These are phyloP conservation scores for Tolypocladium nubicola DNA, from an alignment of 2,329 filamentous ascomycete genomes.

Conservation along the genomic window DNA sequence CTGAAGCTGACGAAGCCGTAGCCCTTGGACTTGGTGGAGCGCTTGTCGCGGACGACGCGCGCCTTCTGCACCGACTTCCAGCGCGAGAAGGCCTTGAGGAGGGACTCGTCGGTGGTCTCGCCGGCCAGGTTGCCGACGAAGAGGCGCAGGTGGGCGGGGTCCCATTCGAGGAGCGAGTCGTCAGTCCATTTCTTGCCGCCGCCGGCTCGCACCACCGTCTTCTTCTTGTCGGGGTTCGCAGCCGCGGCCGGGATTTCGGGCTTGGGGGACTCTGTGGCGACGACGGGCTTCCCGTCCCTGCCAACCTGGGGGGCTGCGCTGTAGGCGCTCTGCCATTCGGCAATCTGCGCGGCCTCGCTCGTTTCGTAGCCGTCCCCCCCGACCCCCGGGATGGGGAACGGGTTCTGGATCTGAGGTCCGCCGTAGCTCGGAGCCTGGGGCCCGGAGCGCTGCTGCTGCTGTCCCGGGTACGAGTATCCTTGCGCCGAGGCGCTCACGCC, in stretches of 20 bases:
- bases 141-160: slow-evolving; percentile 84
- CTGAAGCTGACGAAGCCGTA: slow-evolving; percentile 96
- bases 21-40: slow-evolving; percentile 90
- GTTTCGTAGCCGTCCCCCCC: slow-evolving; percentile 48
- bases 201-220: slow-evolving; percentile 80
- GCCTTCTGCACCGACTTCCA: slow-evolving; percentile 88
- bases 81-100: slow-evolving; percentile 84
- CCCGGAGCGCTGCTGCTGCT: slow-evolving; percentile 20
- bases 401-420: slow-evolving; percentile 66
- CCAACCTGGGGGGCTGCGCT: slow-evolving; percentile 28
- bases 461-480: slow-evolving; percentile 12
- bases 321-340: slow-evolving; percentile 91
- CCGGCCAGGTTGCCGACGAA: slow-evolving; percentile 96
- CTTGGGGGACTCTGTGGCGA: slow-evolving; percentile 16
- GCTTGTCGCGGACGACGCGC: slow-evolving; percentile 87
- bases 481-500: slow-evolving; percentile 15
- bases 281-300: slow-evolving; percentile 19
- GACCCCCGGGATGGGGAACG: slow-evolving; percentile 57
- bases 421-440: slow-evolving; percentile 24
- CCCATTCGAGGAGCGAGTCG: slow-evolving; percentile 83
- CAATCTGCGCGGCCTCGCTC: slow-evolving; percentile 83
- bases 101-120: slow-evolving; percentile 91
- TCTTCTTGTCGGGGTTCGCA: slow-evolving; percentile 52
- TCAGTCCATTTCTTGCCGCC: slow-evolving; percentile 93
- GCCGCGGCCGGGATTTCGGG: slow-evolving; percentile 30